Percentiles rank a stretch among this genome's conserved stretches.
Conservation (phyloP, 2,329 filamentous ascomycete genomes). For the Microcera coccophila region DNA sequence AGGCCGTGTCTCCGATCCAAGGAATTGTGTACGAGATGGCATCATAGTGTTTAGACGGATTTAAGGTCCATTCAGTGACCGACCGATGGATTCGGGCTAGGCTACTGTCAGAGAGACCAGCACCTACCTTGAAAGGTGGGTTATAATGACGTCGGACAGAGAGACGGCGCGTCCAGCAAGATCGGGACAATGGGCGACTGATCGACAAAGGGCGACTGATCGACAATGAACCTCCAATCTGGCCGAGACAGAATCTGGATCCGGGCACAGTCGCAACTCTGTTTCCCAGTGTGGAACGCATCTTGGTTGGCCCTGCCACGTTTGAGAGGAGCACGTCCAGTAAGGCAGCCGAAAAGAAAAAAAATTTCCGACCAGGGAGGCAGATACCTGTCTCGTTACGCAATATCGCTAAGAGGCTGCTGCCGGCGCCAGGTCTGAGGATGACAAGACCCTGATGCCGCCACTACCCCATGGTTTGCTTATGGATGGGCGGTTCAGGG, state of each 20-base stretch:
- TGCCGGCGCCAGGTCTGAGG: conserved; percentile 4
- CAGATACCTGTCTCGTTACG: conserved; percentile 15
- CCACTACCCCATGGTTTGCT: neutral
- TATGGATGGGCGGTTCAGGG: neutral
- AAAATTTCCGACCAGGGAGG: conserved; percentile 18
- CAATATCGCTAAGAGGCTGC: conserved; percentile 20
- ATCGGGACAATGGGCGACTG: conserved; percentile 25
- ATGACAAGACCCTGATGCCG: conserved; percentile 8
- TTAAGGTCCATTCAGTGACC: neutral
- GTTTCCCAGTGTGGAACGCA: neutral
- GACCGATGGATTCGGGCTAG: neutral
- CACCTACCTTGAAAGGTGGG: conserved; percentile 2
- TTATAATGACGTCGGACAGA: conserved; percentile 23
- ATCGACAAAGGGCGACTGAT: conserved; percentile 29
- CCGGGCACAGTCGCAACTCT: neutral
- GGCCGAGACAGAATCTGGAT: neutral
- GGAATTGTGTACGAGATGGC: neutral
- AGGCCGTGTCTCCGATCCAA: neutral
- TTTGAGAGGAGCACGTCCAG: conserved; percentile 10
- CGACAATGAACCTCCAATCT: conserved; percentile 17
- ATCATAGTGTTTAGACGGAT: neutral
- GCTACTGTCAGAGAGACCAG: conserved; percentile 5
- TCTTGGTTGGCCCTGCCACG: conserved; percentile 5
- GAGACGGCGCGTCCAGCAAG: conserved; percentile 15
- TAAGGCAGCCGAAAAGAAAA: too few relatives aligned